Conservation (phyloP, 2,329 filamentous ascomycete species). For the Fusarium bactridioides region DNA sequence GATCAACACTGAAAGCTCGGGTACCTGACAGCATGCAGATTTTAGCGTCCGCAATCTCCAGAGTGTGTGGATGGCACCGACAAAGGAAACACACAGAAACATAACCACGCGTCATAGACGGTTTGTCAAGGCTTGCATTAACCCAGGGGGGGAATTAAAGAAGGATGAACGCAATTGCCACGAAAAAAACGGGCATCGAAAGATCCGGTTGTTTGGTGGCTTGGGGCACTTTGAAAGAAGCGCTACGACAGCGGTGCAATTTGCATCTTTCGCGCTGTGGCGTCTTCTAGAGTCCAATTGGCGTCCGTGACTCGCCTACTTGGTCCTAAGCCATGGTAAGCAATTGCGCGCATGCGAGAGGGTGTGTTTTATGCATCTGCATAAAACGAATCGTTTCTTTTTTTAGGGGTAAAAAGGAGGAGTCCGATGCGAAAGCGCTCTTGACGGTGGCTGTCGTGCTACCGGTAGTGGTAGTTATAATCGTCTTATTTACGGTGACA, state of each 20-base stretch:
- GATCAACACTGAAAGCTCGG: constrained; percentile 2
- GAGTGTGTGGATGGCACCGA: background rate
- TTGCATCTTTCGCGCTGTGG: constrained; percentile 27
- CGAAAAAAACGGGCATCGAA: constrained; percentile 24
- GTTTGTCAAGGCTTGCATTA: background rate
- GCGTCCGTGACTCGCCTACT: background rate
- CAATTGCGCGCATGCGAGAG: background rate
- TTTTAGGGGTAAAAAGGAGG: background rate
- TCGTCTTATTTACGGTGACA: background rate
- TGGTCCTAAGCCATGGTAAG: background rate
- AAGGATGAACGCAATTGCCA: constrained; percentile 25
- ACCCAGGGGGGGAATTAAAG: constrained; percentile 28
- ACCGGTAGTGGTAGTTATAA: background rate
- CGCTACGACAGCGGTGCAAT: background rate
- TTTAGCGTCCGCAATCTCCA: constrained; percentile 7
- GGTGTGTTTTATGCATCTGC: constrained; percentile 14
- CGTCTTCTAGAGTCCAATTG: constrained; percentile 15
- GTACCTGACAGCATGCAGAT: constrained; percentile 31
- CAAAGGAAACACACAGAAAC: background rate
- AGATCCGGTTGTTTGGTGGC: background rate
- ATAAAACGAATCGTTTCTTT: background rate
- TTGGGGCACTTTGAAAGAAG: background rate
- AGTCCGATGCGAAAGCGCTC: background rate
- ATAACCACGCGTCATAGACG: constrained; percentile 20
- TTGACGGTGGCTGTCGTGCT: background rate